A percentile compares a stretch with the other conserved stretches of the same genome.
Evolutionary conservation across 441 rosid species (phyloP).

Genomic region (Hura crepitans): DNA sequence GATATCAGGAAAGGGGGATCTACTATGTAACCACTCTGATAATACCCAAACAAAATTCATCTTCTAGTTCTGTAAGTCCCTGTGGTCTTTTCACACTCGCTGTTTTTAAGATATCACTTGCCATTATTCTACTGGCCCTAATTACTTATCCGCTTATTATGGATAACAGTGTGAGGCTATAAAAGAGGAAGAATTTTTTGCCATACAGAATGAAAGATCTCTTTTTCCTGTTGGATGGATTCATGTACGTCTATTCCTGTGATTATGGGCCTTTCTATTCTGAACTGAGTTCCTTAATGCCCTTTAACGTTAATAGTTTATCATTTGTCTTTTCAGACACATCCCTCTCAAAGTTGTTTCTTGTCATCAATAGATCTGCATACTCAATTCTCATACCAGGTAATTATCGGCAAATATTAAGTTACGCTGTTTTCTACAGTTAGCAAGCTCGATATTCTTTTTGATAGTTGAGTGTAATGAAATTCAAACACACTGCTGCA

Average conservation of each 20-base stretch:
- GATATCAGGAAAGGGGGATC: constrained; percentile 57
- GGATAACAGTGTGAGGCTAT: constrained; percentile 68
- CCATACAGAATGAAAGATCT: constrained; percentile 68
- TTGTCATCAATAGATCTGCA: constrained; percentile 90
- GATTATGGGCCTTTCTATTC: no score
- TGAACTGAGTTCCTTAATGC: not conserved
- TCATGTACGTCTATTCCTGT: constrained; percentile 44
- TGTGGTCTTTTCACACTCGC: constrained; percentile 15
- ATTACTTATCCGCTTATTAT: not conserved
- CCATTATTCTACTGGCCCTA: constrained; percentile 7
- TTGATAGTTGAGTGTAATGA: not conserved
- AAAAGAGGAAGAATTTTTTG: constrained; percentile 74
- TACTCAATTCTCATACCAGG: constrained; percentile 92
- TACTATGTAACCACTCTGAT: constrained; percentile 84
- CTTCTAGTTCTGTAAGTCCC: constrained; percentile 72
- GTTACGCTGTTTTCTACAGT: not conserved
- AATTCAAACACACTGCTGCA: not conserved
- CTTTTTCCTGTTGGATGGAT: constrained; percentile 87
- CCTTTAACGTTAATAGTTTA: not conserved
- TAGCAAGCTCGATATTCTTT: not conserved
- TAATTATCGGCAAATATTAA: constrained; percentile 20
- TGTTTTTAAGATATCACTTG: constrained; percentile 12
- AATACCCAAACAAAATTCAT: constrained; percentile 86
- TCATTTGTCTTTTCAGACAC: constrained; percentile 56
- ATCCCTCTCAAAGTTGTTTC: constrained; percentile 78